Evolutionary conservation across 192 early-diverging fungal genomes (phyloP).

Genomic region (Coemansia sp.): DNA sequence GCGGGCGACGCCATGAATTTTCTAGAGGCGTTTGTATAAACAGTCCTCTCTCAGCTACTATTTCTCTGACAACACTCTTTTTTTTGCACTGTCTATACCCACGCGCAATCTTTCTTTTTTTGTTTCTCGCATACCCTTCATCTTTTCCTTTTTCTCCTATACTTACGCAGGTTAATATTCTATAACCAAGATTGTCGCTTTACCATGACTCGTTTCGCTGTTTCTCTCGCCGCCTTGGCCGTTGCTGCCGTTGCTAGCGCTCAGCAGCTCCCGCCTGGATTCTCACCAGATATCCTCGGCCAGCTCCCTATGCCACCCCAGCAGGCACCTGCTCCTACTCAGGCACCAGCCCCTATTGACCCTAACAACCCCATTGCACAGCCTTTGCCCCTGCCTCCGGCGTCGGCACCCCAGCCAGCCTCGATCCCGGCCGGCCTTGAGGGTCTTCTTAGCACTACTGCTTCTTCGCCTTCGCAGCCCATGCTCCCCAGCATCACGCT

Average conservation of each 20-base stretch:
- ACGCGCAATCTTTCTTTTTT: neutral
- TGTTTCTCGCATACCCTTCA: neutral
- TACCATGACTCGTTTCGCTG: slow-evolving; percentile 34
- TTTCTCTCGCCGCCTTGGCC: slow-evolving; percentile 33
- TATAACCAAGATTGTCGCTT: neutral
- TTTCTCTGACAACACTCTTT: slow-evolving; percentile 1
- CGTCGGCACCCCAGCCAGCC: slow-evolving; percentile 35
- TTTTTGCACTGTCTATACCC: neutral
- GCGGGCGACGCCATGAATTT: neutral
- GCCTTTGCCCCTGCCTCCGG: slow-evolving; percentile 37
- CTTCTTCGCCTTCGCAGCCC: slow-evolving; percentile 2
- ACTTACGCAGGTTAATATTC: neutral
- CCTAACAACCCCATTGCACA: slow-evolving; percentile 51
- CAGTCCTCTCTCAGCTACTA: neutral
- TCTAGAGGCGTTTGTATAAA: neutral
- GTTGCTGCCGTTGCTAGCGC: slow-evolving; percentile 15
- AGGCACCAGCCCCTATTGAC: slow-evolving; percentile 48
- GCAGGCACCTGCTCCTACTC: slow-evolving; percentile 43
- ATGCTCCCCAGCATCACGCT: slow-evolving; percentile 16
- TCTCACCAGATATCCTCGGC: slow-evolving; percentile 34
- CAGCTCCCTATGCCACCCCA: slow-evolving; percentile 49
- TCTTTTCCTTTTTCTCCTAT: neutral
- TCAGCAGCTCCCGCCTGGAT: slow-evolving; percentile 38
- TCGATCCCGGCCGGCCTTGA: slow-evolving; percentile 50
- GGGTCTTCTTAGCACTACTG: slow-evolving; percentile 3